A percentile compares a stretch with the other conserved stretches of the same genome.
Evolutionary conservation across 2,329 filamentous ascomycete species (phyloP).

Genomic region (Scleromitrula shiraiana): DNA sequence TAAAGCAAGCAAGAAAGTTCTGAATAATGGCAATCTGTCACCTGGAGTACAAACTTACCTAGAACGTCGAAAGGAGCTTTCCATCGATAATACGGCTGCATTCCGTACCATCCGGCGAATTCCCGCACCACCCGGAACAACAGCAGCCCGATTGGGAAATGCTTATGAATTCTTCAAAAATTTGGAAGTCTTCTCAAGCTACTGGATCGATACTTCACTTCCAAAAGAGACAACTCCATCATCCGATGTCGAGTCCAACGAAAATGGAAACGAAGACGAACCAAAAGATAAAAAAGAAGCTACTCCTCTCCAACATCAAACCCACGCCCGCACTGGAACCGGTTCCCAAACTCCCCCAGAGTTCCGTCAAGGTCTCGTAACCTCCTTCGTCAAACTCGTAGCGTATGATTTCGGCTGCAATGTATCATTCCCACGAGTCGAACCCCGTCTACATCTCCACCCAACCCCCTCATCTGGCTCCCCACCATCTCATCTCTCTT

Average conservation of each 20-base stretch:
- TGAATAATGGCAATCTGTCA: constrained; percentile 46
- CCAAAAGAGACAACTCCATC: constrained; percentile 15
- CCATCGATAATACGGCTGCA: constrained; percentile 47
- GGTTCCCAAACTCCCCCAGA: constrained; percentile 52
- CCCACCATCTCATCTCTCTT: constrained; percentile 45
- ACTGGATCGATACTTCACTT: constrained; percentile 53
- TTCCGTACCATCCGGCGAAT: constrained; percentile 54
- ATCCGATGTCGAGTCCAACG: constrained; percentile 8
- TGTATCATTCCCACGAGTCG: constrained; percentile 45
- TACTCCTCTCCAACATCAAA: constrained; percentile 16
- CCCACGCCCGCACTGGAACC: constrained; percentile 36
- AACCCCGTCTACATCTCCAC: constrained; percentile 49
- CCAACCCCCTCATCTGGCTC: constrained; percentile 26
- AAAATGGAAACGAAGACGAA: constrained; percentile 8
- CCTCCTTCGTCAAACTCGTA: constrained; percentile 55
- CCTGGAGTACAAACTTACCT: constrained; percentile 51
- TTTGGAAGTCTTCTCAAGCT: constrained; percentile 49
- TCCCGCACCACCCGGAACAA: constrained; percentile 44
- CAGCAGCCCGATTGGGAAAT: constrained; percentile 49
- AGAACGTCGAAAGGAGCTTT: constrained; percentile 51
- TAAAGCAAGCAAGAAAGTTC: constrained; percentile 37
- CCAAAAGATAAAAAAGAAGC: constrained; percentile 12
- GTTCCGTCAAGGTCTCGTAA: constrained; percentile 47
- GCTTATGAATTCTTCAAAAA: constrained; percentile 59
- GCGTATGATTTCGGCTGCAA: constrained; percentile 60